Evolutionary conservation across 2,329 filamentous ascomycete genomes (phyloP).

Genomic region (Pestalotiopsis fici): DNA sequence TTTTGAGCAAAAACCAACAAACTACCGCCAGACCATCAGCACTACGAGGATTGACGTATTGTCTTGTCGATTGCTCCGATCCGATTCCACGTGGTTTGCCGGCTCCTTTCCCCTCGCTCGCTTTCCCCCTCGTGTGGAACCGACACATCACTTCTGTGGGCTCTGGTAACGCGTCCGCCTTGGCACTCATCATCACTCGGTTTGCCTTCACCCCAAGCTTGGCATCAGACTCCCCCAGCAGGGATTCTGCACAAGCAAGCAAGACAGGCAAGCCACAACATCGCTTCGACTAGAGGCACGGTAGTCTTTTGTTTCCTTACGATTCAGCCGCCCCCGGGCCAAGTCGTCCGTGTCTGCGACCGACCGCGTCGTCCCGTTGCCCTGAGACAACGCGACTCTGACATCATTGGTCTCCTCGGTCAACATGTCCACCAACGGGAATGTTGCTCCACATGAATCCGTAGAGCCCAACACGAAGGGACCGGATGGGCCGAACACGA

Average conservation of each 20-base stretch:
- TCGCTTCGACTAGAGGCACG: background rate
- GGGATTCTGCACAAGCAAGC: constrained; percentile 2
- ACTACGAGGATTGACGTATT: background rate
- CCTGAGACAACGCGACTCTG: constrained; percentile 2
- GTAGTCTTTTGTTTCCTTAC: background rate
- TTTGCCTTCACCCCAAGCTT: background rate
- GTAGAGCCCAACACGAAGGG: background rate
- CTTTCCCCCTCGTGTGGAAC: background rate
- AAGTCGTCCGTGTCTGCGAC: background rate
- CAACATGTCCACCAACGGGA: constrained; percentile 8
- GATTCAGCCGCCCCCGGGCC: background rate
- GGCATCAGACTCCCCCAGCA: background rate
- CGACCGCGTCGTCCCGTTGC: constrained; percentile 1
- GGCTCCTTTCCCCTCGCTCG: background rate
- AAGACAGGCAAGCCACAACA: constrained; percentile 1
- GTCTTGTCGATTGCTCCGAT: background rate
- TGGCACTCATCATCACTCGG: constrained; percentile 8
- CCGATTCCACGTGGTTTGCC: background rate
- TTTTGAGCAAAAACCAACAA: background rate
- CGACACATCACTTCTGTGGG: background rate
- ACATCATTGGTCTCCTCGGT: constrained; percentile 4
- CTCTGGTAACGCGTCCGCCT: background rate
- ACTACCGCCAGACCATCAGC: background rate
- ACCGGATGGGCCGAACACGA: background rate
- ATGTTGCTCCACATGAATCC: constrained; percentile 4